These are phyloP conservation scores for Eucalyptus regnans DNA, from an alignment of 345 rosid genomes.

Conservation along the genomic window DNA sequence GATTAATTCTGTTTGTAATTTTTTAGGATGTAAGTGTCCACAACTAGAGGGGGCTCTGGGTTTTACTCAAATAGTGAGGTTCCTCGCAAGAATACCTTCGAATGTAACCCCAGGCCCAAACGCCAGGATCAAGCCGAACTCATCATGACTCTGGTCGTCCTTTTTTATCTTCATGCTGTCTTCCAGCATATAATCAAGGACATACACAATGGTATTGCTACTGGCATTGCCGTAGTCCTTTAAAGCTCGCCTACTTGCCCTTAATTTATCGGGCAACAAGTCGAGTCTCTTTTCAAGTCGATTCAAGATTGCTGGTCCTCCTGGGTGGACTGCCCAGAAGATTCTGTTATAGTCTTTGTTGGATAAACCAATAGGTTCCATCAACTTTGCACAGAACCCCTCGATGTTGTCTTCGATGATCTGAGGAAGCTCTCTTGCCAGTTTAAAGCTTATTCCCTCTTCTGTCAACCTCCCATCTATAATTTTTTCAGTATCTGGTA, in stretches of 20 bases:
- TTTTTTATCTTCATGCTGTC: conserved; percentile 38
- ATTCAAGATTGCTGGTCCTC: conserved; percentile 94
- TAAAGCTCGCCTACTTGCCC: conserved; percentile 73
- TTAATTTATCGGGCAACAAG: conserved; percentile 65
- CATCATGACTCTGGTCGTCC: conserved; percentile 7
- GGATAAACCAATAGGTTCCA: conserved; percentile 27
- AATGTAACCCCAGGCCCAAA: conserved; percentile 97
- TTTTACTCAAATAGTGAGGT: conserved; percentile 26
- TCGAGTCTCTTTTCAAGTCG: conserved; percentile 70
- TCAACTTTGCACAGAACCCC: conserved; percentile 60
- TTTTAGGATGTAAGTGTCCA: not conserved
- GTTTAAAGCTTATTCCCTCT: conserved; percentile 85
- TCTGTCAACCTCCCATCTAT: conserved; percentile 90
- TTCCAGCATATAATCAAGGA: conserved; percentile 83
- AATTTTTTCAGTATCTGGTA: conserved; percentile 64
- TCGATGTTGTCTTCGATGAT: conserved; percentile 84
- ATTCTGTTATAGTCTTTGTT: conserved; percentile 51
- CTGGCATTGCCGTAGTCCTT: conserved; percentile 94
- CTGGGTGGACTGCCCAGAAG: conserved; percentile 99
- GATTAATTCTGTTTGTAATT: not conserved
- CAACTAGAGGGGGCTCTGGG: not conserved
- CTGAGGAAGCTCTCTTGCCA: conserved; percentile 83
- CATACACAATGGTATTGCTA: conserved; percentile 87
- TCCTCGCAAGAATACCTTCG: conserved; percentile 93
- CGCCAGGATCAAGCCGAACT: conserved; percentile 82